Evolutionary conservation across 352 stramenopile species (phyloP).

Genomic region (Pythium guiyangense): DNA sequence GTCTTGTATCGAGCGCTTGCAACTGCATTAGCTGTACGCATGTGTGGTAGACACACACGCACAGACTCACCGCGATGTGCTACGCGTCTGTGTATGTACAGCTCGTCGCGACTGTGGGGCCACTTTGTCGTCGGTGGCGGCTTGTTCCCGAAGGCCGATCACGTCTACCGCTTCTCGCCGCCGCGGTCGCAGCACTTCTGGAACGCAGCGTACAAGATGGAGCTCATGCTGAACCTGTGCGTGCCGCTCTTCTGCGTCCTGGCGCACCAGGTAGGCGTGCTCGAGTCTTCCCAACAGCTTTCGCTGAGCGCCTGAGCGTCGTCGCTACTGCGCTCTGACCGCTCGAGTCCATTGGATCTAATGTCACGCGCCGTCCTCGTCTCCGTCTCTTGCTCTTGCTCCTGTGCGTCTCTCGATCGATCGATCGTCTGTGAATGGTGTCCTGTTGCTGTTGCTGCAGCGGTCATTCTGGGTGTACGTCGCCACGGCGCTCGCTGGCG

Average conservation of each 20-base stretch:
- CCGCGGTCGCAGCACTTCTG: constrained; percentile 71
- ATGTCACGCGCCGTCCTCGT: background rate
- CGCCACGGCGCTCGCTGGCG: constrained; percentile 53
- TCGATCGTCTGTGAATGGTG: background rate
- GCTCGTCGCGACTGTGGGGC: constrained; percentile 72
- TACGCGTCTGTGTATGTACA: constrained; percentile 19
- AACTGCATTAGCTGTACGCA: background rate
- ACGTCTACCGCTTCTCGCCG: constrained; percentile 75
- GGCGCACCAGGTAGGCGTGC: constrained; percentile 61
- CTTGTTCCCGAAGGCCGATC: constrained; percentile 67
- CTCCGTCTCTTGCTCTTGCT: constrained; percentile 8
- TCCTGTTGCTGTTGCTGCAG: constrained; percentile 20
- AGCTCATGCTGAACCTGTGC: constrained; percentile 70
- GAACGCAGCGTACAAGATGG: constrained; percentile 78
- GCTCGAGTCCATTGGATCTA: background rate
- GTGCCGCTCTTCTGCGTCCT: constrained; percentile 77
- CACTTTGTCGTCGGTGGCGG: constrained; percentile 66
- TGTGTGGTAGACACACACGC: constrained; percentile 1
- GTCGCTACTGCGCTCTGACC: too few relatives aligned
- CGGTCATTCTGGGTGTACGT: constrained; percentile 80
- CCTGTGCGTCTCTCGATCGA: too few relatives aligned
- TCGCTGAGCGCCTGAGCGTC: background rate
- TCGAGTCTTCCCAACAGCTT: constrained; percentile 4
- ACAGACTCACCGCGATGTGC: background rate
- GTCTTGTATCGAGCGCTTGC: constrained; percentile 8